These are phyloP conservation scores for Cicer pinnatifidum DNA, from an alignment of 306 rosid genomes.

Conservation along the genomic window DNA sequence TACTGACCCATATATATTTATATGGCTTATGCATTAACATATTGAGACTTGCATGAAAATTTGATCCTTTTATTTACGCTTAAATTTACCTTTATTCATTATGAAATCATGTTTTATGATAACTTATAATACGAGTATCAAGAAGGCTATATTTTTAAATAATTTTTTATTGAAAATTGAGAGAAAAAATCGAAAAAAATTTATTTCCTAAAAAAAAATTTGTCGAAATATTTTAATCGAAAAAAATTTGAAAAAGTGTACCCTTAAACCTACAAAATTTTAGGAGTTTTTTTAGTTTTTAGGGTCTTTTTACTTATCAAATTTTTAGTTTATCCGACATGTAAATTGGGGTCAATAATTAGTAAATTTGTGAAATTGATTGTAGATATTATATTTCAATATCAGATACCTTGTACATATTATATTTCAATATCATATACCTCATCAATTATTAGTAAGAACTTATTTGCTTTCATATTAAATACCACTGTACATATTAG, in stretches of 20 bases:
- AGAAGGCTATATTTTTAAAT: too few relatives aligned
- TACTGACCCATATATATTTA: background rate
- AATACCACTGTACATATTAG: background rate
- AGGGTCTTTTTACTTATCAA: too few relatives aligned
- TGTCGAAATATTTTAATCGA: too few relatives aligned
- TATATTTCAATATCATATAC: slow-evolving; percentile 6
- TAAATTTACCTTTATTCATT: background rate
- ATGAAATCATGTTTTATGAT: background rate
- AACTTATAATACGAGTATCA: background rate
- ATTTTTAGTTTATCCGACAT: too few relatives aligned
- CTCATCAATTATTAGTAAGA: background rate
- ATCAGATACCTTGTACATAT: background rate
- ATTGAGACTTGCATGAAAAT: slow-evolving; percentile 24
- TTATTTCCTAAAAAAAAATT: too few relatives aligned
- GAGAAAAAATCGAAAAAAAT: too few relatives aligned
- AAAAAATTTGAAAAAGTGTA: too few relatives aligned
- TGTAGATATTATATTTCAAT: background rate
- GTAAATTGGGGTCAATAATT: too few relatives aligned
- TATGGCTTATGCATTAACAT: slow-evolving; percentile 29
- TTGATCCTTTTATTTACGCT: slow-evolving; percentile 5
- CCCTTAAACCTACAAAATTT: too few relatives aligned
- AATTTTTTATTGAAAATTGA: too few relatives aligned
- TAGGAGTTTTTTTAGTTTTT: too few relatives aligned
- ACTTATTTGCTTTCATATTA: background rate
- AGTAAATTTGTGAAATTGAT: too few relatives aligned